Evolutionary conservation across 768 basidiomycete species (phyloP), one percentile per base, ranked within the genome.

Genomic region (Mycena olivaceomarginata): DNA sequence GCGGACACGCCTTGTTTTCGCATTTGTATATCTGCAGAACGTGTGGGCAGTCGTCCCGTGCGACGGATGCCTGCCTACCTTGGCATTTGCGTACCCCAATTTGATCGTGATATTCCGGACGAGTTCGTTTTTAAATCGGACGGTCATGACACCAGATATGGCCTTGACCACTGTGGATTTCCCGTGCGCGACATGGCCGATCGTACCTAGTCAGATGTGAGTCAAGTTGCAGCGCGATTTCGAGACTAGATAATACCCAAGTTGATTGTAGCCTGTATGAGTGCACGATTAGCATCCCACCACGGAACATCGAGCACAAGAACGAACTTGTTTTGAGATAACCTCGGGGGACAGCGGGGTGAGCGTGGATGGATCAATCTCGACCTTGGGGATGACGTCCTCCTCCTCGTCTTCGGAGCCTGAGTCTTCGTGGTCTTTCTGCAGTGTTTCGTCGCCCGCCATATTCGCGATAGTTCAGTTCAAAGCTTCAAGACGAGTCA

Each of bases 21-120:
- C 98, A 99, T 89, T 99, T 97, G 91, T 98, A 99, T 82, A 99
- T 99, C 98, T 99, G 74, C 48, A 22, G 31, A 67, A 20, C 43
- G 72, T 79, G 72, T 79, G 78, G 82, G 73, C 72, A 67, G 68
- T 74, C 68, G 77, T n/a, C 12, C 60, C 5, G 11, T 22, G 62
- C 59, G 20, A 43, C 46, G 12, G 15, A 37, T 25, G 22, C 12
- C 37, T 13, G 25, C 93, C 80, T 79, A 98, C 97, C 88, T 99
- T 99, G 57, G 98, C 98, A 82, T 99, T 99, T 62, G 98, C 98
- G 84, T 99, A 99, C 76, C 98, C 98, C 63, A 99, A 92, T 89
- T 99, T 99, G 89, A 99, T 99, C 25, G 98, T 99, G 82, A 99
- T 99, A 87, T 99, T 99, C 78, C 98, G 91, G 76, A 99, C 98